These are phyloP conservation scores for Ramularia endophylla DNA, from an alignment of 2,329 filamentous ascomycete genomes.

Conservation along the genomic window DNA sequence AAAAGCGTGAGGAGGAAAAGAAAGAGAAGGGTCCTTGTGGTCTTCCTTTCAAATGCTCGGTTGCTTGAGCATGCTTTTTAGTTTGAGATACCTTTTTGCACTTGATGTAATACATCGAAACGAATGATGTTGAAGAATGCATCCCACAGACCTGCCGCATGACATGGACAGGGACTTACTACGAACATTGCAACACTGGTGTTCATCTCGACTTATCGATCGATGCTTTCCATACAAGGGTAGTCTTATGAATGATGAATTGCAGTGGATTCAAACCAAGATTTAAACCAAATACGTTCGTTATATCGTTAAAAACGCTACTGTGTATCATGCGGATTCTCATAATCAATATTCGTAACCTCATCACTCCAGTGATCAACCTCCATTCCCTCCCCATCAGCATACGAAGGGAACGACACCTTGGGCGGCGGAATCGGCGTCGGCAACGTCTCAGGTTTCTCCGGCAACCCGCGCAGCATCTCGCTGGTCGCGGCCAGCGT, in stretches of 20 bases:
- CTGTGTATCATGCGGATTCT: neutral
- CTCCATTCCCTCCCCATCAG: conserved; percentile 1
- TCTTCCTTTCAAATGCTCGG: conserved; percentile 65
- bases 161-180: no score
- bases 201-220: no score
- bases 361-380: neutral
- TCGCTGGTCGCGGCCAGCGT: conserved; percentile 40
- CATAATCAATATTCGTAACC: conserved; percentile 1
- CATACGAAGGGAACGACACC: neutral
- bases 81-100: neutral
- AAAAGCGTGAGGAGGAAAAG: conserved; percentile 42
- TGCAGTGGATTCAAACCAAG: no score
- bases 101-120: no score
- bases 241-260: no score
- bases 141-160: no score
- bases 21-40: conserved; percentile 67
- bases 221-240: no score
- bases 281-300: neutral
- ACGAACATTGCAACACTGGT: no score
- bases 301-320: neutral
- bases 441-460: conserved; percentile 32
- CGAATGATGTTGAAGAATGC: no score
- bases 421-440: neutral
- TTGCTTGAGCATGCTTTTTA: conserved; percentile 45
- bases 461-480: conserved; percentile 40